Base-by-base conservation (phyloP, 352 stramenopile genomes). In the Globisporangium barbulae region DNA sequence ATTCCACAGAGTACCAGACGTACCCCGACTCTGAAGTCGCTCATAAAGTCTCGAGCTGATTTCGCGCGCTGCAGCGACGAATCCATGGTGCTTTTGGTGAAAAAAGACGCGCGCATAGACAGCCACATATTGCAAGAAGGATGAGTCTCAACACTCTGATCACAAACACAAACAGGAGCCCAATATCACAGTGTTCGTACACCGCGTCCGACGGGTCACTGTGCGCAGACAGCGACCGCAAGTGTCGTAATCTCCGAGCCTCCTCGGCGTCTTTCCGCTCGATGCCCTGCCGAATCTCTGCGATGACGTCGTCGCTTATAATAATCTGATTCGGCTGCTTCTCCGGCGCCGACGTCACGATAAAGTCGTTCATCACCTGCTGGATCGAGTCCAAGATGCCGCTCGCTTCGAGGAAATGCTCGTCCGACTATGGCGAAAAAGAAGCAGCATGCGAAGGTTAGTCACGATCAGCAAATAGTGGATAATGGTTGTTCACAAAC, bases 351-450 rank as follows among this genome's bases (percentile, higher is more conserved):
- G 71, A 54, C 1, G 72, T 70, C 3, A 70, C 71, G 30, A 75
- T 76, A 25, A 82, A 82, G 53, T 79, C 75, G 10, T 86, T 83
- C 83, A 93, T 91, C 30, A 89, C 83, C 50, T 90, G 81, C 30
- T 93, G 85, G 44, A 91, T 91, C 9, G 85, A 92, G 61, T 91
- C 85, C 19, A 91, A 67, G n/a, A 91, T 87, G 2, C 78, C 80
- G 68, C 75, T 91, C 4, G 85, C 83, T 54, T 91, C 82, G 53
- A 91, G 67, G 53, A 93, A 91, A 19, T 83, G 78, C 45, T 74
- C 79, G 33, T 93, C 85, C 21, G 81, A 79, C 84, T 93, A 44
- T 15, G 66, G 5, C 2, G 22, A 1, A 63, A 12, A 42, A 7
- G 53, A 19, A 44, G 10, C 5, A 47, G 5, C 15, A 47, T 47